Conservation (phyloP, 441 rosid species). For the Viola pubescens region DNA sequence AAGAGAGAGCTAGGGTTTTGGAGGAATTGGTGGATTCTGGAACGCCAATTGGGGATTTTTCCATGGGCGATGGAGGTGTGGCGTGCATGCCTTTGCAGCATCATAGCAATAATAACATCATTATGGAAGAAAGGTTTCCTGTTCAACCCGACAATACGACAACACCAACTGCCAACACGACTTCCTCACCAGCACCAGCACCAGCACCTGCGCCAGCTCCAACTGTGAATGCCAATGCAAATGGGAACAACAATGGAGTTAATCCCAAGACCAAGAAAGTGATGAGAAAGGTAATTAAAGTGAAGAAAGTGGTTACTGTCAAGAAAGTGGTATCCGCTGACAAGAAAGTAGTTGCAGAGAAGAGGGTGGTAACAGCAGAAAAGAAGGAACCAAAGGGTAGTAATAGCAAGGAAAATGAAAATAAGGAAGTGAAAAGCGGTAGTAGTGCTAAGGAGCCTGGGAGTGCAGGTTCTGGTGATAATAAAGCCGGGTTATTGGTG, state of each 20-base stretch:
- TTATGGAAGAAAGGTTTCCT: conserved; percentile 53
- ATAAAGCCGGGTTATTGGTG: conserved; percentile 20
- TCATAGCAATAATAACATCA: conserved; percentile 29
- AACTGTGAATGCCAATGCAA: conserved; percentile 4
- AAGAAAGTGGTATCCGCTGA: conserved; percentile 26
- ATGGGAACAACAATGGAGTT: conserved; percentile 27
- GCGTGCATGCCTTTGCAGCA: conserved; percentile 96
- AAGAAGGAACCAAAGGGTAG: too few species aligned
- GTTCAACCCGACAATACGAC: conserved; percentile 45
- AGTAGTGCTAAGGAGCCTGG: conserved; percentile 12
- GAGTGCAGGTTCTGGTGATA: conserved; percentile 23
- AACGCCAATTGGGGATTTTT: conserved; percentile 30
- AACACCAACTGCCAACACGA: conserved; percentile 17
- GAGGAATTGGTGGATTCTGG: conserved; percentile 15
- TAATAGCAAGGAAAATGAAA: neutral
- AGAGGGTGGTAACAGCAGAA: too few species aligned
- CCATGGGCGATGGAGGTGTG: conserved; percentile 99
- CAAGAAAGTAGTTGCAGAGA: too few species aligned
- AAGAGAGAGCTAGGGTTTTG: conserved; percentile 57
- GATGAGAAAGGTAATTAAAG: conserved; percentile 42
- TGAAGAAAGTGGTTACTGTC: conserved; percentile 29
- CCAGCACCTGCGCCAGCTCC: conserved; percentile 2
- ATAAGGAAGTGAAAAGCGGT: neutral
- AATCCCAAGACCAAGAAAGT: conserved; percentile 29
- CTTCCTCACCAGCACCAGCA: conserved; percentile 22